Evolutionary conservation across 768 basidiomycete species (phyloP).

Genomic region (Trametes sanguinea): DNA sequence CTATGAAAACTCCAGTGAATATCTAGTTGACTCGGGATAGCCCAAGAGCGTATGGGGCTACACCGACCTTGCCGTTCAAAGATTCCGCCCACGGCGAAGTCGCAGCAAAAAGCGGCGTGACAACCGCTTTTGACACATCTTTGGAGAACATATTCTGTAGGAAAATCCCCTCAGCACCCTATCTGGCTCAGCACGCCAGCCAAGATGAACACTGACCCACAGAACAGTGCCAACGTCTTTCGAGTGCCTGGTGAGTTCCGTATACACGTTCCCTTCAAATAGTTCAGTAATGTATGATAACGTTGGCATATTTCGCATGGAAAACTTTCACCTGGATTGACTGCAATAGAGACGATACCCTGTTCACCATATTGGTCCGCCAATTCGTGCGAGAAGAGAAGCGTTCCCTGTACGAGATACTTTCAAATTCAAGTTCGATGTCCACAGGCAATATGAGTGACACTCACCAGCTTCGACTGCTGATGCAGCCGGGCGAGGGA

Average conservation of each 20-base stretch:
- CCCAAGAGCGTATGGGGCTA: neutral
- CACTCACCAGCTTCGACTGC: constrained; percentile 48
- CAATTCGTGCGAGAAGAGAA: constrained; percentile 47
- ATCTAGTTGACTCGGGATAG: no score
- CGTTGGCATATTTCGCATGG: neutral
- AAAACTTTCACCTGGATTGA: constrained; percentile 45
- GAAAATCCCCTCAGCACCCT: no score
- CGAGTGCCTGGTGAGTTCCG: constrained; percentile 1
- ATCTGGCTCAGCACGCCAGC: no score
- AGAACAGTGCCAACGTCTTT: neutral
- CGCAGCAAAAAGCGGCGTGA: constrained; percentile 19
- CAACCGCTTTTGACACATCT: constrained; percentile 4
- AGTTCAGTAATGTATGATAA: neutral
- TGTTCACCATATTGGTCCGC: constrained; percentile 48
- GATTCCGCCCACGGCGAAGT: neutral
- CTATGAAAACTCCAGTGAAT: no score
- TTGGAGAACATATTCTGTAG: constrained; percentile 10
- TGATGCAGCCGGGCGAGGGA: constrained; percentile 20
- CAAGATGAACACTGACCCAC: neutral
- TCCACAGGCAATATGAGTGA: neutral
- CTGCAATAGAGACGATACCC: constrained; percentile 43
- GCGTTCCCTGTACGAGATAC: neutral
- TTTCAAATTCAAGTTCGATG: no score
- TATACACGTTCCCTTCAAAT: constrained; percentile 5
- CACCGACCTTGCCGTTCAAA: constrained; percentile 11